Conservation (phyloP, 352 stramenopile genomes). For the Pythium aphanidermatum region DNA sequence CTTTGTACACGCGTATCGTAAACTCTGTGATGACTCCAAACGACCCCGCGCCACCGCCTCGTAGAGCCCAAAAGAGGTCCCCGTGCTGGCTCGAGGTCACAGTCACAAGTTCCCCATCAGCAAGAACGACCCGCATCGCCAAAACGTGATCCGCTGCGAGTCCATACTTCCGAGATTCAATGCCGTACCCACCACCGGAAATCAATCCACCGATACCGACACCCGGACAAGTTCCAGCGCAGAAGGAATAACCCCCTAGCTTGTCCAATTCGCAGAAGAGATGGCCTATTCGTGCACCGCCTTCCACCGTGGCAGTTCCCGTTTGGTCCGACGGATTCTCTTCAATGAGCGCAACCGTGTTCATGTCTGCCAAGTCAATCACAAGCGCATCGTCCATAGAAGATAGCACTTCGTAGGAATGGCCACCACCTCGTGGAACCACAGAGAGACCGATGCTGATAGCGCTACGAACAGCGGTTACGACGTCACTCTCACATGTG, state of each 20-base stretch:
- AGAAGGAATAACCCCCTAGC: conserved; percentile 47
- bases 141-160: conserved; percentile 38
- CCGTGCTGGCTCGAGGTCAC: conserved; percentile 29
- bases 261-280: conserved; percentile 42
- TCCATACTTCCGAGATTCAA: conserved; percentile 38
- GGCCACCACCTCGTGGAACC: conserved; percentile 40
- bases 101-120: conserved; percentile 34
- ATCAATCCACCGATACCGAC: conserved; percentile 51
- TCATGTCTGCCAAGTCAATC: conserved; percentile 57
- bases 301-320: conserved; percentile 30
- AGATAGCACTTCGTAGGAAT: conserved; percentile 52
- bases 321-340: conserved; percentile 23
- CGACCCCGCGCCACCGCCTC: conserved; percentile 43
- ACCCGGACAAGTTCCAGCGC: conserved; percentile 40
- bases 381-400: conserved; percentile 51
- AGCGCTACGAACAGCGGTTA: conserved; percentile 33
- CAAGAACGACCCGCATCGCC: conserved; percentile 40
- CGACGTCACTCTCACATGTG: conserved; percentile 31
- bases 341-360: conserved; percentile 25
- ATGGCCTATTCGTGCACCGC: conserved; percentile 32
- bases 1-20: conserved; percentile 38
- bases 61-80: conserved; percentile 43
- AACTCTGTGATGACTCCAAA: conserved; percentile 52
- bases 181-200: conserved; percentile 46
- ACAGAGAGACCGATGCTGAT: conserved; percentile 27